These are phyloP conservation scores for Panicum hallii DNA, from an alignment of 202 grass and related monocot species.

Conservation along the genomic window DNA sequence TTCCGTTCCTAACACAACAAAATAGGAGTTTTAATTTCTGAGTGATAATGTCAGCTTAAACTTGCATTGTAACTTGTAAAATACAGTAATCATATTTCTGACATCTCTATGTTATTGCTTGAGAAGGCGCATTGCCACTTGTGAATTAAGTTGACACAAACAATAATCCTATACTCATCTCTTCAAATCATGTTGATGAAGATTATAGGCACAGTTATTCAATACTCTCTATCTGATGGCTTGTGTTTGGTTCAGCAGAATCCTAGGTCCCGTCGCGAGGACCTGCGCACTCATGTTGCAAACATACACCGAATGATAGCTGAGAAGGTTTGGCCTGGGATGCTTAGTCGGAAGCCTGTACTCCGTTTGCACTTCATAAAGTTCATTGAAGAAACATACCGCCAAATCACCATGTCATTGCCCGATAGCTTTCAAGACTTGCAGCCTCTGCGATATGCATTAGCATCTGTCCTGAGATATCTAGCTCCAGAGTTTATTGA, in stretches of 20 bases:
- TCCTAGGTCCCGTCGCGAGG: constrained; percentile 82
- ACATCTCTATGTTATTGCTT: constrained; percentile 22
- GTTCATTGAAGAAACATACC: constrained; percentile 94
- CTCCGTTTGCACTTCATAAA: constrained; percentile 77
- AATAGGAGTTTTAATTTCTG: not conserved
- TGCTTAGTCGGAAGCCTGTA: constrained; percentile 82
- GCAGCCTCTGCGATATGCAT: constrained; percentile 87
- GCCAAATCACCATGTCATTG: constrained; percentile 59
- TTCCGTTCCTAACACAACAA: not conserved
- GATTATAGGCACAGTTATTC: constrained; percentile 28
- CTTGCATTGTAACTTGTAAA: constrained; percentile 34
- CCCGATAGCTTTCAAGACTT: constrained; percentile 85
- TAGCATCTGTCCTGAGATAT: constrained; percentile 89
- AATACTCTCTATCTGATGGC: constrained; percentile 32
- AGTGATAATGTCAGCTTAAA: constrained; percentile 11
- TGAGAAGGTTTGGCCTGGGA: constrained; percentile 96
- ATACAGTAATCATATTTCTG: constrained; percentile 15
- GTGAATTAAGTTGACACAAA: constrained; percentile 9
- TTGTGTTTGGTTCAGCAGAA: constrained; percentile 69
- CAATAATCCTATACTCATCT: not conserved
- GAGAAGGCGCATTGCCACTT: constrained; percentile 20
- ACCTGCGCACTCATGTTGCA: constrained; percentile 79
- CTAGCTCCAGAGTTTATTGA: constrained; percentile 96
- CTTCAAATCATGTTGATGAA: constrained; percentile 20
- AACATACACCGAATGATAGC: constrained; percentile 94